A percentile compares a stretch with the other conserved stretches of the same genome.
These are phyloP conservation scores for Cladophialophora chaetospira DNA, from an alignment of 2,329 filamentous ascomycete genomes.

Conservation along the genomic window DNA sequence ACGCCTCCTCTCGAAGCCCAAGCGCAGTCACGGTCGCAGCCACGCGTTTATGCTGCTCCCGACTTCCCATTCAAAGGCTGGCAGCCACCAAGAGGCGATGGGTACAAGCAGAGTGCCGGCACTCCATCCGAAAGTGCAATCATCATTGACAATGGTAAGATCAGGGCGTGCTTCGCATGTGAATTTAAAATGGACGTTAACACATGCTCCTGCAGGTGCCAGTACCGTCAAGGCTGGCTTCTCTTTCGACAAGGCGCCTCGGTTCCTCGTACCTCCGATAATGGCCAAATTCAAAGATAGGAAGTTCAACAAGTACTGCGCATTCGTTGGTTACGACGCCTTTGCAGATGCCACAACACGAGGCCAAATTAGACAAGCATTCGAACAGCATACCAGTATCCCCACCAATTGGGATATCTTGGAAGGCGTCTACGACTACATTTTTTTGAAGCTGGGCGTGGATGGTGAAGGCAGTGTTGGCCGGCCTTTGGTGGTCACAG, in stretches of 20 bases:
- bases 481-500: slow-evolving; percentile 90
- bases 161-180: too few relatives aligned
- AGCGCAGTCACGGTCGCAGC: slow-evolving; percentile 56
- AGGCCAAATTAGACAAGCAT: slow-evolving; percentile 86
- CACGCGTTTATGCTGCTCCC: slow-evolving; percentile 55
- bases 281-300: slow-evolving; percentile 95
- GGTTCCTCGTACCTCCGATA: slow-evolving; percentile 79
- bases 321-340: slow-evolving; percentile 88
- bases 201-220: slow-evolving; percentile 62
- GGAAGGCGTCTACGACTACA: slow-evolving; percentile 91
- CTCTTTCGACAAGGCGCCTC: slow-evolving; percentile 86
- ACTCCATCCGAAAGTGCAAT: slow-evolving; percentile 69
- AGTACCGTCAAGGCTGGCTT: slow-evolving; percentile 89
- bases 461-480: slow-evolving; percentile 75
- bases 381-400: slow-evolving; percentile 86
- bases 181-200: background rate
- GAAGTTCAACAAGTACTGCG: slow-evolving; percentile 87
- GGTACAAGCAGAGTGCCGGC: slow-evolving; percentile 68
- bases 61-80: slow-evolving; percentile 65
- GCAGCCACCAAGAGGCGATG: slow-evolving; percentile 63
- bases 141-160: slow-evolving; percentile 92
- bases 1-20: slow-evolving; percentile 49
- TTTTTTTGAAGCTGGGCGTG: slow-evolving; percentile 90
- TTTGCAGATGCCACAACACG: slow-evolving; percentile 92
- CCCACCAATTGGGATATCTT: slow-evolving; percentile 98